A percentile compares a stretch with the other conserved stretches of the same genome.
Evolutionary conservation across 2,329 filamentous ascomycete species (phyloP).

Genomic region (Aspergillus aculeatinus): DNA sequence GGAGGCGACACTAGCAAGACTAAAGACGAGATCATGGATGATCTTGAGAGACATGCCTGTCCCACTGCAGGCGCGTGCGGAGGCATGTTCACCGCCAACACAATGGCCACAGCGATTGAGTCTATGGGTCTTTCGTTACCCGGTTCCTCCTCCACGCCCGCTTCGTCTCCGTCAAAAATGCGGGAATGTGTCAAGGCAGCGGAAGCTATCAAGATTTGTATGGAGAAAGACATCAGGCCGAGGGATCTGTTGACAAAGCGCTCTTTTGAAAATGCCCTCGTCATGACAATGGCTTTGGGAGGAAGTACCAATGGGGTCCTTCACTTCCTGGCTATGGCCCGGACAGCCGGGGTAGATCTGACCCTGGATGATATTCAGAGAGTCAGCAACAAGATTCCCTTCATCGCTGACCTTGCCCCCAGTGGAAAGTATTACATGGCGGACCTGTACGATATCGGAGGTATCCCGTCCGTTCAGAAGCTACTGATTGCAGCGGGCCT

Average conservation of each 20-base stretch:
- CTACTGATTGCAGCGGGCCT: conserved; percentile 73
- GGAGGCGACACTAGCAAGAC: conserved; percentile 63
- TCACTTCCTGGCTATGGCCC: conserved; percentile 87
- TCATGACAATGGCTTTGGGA: conserved; percentile 88
- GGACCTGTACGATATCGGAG: conserved; percentile 81
- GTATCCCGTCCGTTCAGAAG: conserved; percentile 82
- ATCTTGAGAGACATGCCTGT: conserved; percentile 77
- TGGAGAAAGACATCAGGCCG: conserved; percentile 80
- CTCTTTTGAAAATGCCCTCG: conserved; percentile 83
- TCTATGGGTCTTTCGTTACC: conserved; percentile 81
- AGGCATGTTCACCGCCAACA: conserved; percentile 94
- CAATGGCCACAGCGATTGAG: conserved; percentile 88
- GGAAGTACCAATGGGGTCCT: conserved; percentile 87
- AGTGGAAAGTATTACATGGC: conserved; percentile 84
- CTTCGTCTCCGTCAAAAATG: conserved; percentile 76
- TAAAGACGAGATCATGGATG: conserved; percentile 76
- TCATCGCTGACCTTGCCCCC: conserved; percentile 81
- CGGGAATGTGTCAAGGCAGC: conserved; percentile 82
- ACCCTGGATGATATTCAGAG: conserved; percentile 80
- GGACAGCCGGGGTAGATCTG: conserved; percentile 74
- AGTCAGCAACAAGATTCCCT: conserved; percentile 78
- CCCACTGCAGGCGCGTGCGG: conserved; percentile 78
- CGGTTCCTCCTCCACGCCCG: conserved; percentile 80
- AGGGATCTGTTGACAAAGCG: conserved; percentile 75
- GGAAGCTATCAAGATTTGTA: conserved; percentile 72